A percentile compares a stretch with the other conserved stretches of the same genome.
phyloP scores from a whole-genome alignment of 2,329 filamentous ascomycete species.

The Colletotrichum phormii region DNA sequence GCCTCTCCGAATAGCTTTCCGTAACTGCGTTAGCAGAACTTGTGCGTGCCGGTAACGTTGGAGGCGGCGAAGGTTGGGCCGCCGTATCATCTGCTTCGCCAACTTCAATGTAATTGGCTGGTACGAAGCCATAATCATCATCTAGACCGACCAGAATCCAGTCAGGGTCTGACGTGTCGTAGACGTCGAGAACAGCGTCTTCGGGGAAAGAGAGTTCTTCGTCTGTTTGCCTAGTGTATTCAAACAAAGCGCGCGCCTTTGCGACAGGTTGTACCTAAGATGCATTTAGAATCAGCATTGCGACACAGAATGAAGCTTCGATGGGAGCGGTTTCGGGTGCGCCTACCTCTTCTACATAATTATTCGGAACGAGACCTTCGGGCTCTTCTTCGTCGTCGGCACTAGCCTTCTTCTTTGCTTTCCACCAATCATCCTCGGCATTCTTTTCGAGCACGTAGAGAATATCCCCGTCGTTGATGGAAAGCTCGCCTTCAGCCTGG shows the following conservation, averaged over 20 bases:
- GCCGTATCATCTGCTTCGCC: constrained; percentile 55
- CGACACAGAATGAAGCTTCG: neutral
- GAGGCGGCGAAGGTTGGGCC: constrained; percentile 48
- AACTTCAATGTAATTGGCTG: constrained; percentile 94
- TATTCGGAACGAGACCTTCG: constrained; percentile 89
- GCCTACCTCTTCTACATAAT: constrained; percentile 90
- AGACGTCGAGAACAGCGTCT: constrained; percentile 85
- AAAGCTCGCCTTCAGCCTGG: constrained; percentile 86
- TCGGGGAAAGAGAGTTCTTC: constrained; percentile 97
- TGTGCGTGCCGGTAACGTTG: constrained; percentile 42
- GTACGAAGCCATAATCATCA: constrained; percentile 92
- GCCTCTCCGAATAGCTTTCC: constrained; percentile 17
- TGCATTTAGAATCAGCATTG: neutral
- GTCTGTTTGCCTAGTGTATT: constrained; percentile 96
- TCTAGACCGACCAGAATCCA: constrained; percentile 93
- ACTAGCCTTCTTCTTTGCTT: constrained; percentile 89
- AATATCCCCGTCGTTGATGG: constrained; percentile 86
- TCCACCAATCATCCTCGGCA: constrained; percentile 89
- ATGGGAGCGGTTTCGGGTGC: neutral
- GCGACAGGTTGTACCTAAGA: constrained; percentile 65
- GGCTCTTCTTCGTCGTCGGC: constrained; percentile 91
- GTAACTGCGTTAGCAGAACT: neutral
- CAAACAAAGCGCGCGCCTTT: constrained; percentile 92
- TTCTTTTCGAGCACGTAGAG: constrained; percentile 91
- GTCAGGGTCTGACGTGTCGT: constrained; percentile 91